Evolutionary conservation across 352 stramenopile species (phyloP).

Genomic region (Thraustotheca clavata): DNA sequence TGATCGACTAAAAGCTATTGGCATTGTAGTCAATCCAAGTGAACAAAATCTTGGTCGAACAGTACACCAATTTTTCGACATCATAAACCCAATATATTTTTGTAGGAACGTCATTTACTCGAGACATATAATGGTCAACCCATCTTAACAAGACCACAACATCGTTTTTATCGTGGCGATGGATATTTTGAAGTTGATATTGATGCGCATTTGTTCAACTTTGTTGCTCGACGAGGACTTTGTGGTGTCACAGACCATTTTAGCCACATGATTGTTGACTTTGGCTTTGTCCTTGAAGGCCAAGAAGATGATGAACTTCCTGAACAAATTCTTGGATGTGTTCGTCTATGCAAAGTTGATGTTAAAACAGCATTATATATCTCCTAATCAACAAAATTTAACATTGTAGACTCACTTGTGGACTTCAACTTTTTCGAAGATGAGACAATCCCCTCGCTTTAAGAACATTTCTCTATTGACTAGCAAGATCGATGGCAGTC

Average conservation of each 20-base stretch:
- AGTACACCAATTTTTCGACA: neutral
- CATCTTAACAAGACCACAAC: slow-evolving; percentile 70
- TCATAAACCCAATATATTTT: neutral
- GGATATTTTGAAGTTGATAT: slow-evolving; percentile 80
- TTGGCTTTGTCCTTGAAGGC: slow-evolving; percentile 73
- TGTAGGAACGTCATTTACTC: slow-evolving; percentile 48
- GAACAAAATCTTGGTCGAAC: slow-evolving; percentile 62
- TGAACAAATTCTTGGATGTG: slow-evolving; percentile 63
- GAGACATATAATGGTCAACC: slow-evolving; percentile 79
- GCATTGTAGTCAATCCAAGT: slow-evolving; percentile 64
- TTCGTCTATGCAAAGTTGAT: slow-evolving; percentile 74
- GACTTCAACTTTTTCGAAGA: no score
- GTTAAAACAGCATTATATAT: slow-evolving; percentile 31
- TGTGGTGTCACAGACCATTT: slow-evolving; percentile 65
- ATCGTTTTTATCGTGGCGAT: slow-evolving; percentile 57
- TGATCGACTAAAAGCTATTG: slow-evolving; percentile 77
- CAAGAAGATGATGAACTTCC: slow-evolving; percentile 68
- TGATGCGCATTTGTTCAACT: slow-evolving; percentile 79
- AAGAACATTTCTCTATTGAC: no score
- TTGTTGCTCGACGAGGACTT: slow-evolving; percentile 63
- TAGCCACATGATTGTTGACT: slow-evolving; percentile 75
- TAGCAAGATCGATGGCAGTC: neutral
- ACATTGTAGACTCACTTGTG: neutral
- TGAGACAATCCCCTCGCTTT: no score
- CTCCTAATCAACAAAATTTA: slow-evolving; percentile 1